A percentile compares a stretch with the other conserved stretches of the same genome.
phyloP scores from a whole-genome alignment of 2,329 filamentous ascomycete species.

The Hirsutella minnesotensis region DNA sequence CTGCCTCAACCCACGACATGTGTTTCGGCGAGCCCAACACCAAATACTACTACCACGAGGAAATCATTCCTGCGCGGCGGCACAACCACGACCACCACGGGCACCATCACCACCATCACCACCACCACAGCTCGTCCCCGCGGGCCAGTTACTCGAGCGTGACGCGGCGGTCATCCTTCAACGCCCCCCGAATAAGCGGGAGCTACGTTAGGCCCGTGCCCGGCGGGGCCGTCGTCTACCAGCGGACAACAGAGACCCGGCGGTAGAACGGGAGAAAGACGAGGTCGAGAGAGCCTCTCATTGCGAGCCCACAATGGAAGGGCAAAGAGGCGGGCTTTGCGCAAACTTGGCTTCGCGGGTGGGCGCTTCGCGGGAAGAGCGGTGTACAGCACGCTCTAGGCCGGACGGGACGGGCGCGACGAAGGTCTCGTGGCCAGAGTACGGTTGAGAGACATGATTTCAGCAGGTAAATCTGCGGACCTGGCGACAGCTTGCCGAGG shows the following conservation, averaged over 20 bases:
- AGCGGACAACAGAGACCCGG: conserved; percentile 23
- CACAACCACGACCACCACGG: conserved; percentile 21
- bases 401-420: too few relatives aligned
- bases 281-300: neutral
- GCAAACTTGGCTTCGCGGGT: too few relatives aligned
- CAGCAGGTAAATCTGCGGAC: too few relatives aligned
- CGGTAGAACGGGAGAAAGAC: conserved; percentile 9
- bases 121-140: conserved; percentile 23
- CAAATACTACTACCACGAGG: conserved; percentile 44
- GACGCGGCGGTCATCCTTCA: conserved; percentile 21
- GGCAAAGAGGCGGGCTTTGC: too few relatives aligned
- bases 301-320: too few relatives aligned
- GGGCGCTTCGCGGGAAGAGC: too few relatives aligned
- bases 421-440: too few relatives aligned
- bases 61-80: conserved; percentile 33
- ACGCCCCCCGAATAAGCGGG: conserved; percentile 30
- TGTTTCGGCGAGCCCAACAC: conserved; percentile 35
- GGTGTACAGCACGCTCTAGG: too few relatives aligned
- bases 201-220: conserved; percentile 7
- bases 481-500: too few relatives aligned
- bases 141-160: conserved; percentile 31
- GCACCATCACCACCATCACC: conserved; percentile 21
- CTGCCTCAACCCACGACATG: conserved; percentile 30
- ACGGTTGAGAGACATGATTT: too few relatives aligned
- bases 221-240: conserved; percentile 25